Evolutionary conservation across 768 basidiomycete genomes (phyloP).

Genomic region (Leccinum fibrillosum): DNA sequence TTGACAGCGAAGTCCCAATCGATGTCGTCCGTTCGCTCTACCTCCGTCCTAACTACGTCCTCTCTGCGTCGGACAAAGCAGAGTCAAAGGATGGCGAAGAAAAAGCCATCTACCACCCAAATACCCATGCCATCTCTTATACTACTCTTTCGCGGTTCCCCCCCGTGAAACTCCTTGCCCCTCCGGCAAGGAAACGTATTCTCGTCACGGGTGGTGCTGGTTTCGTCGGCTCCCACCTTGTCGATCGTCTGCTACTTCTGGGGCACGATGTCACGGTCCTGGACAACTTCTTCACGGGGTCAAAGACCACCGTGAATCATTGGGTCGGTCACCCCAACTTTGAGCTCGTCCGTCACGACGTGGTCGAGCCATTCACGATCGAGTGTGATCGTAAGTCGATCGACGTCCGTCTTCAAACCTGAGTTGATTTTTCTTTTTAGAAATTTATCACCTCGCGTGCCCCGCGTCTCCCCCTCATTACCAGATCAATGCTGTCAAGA

Average conservation of each 20-base stretch:
- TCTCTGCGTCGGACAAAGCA: conserved; percentile 38
- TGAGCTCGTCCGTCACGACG: conserved; percentile 95
- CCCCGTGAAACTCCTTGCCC: conserved; percentile 83
- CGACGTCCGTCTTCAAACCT: not conserved
- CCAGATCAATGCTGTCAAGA: conserved; percentile 97
- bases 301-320: conserved; percentile 92
- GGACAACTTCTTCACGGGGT: conserved; percentile 99
- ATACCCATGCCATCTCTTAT: conserved; percentile 82
- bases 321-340: conserved; percentile 99
- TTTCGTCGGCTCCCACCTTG: conserved; percentile 98
- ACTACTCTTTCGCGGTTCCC: conserved; percentile 90
- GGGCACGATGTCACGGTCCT: conserved; percentile 97
- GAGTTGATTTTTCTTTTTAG: conserved; percentile 34
- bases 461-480: conserved; percentile 97
- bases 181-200: conserved; percentile 78
- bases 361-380: conserved; percentile 97
- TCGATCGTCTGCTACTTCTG: conserved; percentile 95
- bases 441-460: conserved; percentile 98
- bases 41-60: conserved; percentile 75
- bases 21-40: conserved; percentile 86
- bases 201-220: conserved; percentile 97
- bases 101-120: conserved; percentile 70
- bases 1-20: conserved; percentile 80
- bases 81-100: conserved; percentile 40
- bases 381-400: conserved; percentile 86